Conservation (phyloP, 83 land plant species). For the Picea mariana region DNA sequence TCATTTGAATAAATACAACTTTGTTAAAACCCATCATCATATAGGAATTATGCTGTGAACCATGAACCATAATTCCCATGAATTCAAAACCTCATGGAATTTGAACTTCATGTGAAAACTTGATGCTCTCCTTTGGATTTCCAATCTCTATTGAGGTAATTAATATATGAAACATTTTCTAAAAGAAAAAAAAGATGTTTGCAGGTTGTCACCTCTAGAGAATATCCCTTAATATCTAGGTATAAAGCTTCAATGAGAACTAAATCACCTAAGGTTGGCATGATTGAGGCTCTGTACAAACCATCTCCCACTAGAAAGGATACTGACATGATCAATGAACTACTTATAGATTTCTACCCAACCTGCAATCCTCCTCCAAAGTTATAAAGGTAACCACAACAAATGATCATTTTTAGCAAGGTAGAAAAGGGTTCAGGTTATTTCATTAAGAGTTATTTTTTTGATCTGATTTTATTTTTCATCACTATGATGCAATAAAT, state of each 20-base stretch:
- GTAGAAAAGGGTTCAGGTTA: too few relatives aligned
- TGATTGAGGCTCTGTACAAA: slow-evolving; percentile 76
- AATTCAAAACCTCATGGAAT: too few relatives aligned
- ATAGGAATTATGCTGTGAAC: too few relatives aligned
- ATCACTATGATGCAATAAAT: not conserved
- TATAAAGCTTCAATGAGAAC: slow-evolving; percentile 79
- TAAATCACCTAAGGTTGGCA: slow-evolving; percentile 78
- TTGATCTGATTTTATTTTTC: not conserved
- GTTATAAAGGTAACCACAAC: slow-evolving; percentile 53
- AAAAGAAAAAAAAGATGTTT: not conserved
- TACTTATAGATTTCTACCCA: slow-evolving; percentile 52
- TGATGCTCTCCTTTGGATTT: too few relatives aligned
- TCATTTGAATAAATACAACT: too few relatives aligned
- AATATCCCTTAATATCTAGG: slow-evolving; percentile 86
- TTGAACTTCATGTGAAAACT: too few relatives aligned
- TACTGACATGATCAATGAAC: slow-evolving; percentile 78
- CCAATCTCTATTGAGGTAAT: too few relatives aligned
- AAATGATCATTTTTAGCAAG: slow-evolving; percentile 84
- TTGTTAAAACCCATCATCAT: too few relatives aligned
- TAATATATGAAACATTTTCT: too few relatives aligned
- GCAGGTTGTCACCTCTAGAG: slow-evolving; percentile 80
- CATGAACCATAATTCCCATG: too few relatives aligned
- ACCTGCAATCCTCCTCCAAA: slow-evolving; percentile 35
- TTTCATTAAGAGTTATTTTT: not conserved
- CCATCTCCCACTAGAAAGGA: slow-evolving; percentile 23